Conservation (phyloP, 495 filamentous ascomycete genomes). For the Xylaria venustula region DNA sequence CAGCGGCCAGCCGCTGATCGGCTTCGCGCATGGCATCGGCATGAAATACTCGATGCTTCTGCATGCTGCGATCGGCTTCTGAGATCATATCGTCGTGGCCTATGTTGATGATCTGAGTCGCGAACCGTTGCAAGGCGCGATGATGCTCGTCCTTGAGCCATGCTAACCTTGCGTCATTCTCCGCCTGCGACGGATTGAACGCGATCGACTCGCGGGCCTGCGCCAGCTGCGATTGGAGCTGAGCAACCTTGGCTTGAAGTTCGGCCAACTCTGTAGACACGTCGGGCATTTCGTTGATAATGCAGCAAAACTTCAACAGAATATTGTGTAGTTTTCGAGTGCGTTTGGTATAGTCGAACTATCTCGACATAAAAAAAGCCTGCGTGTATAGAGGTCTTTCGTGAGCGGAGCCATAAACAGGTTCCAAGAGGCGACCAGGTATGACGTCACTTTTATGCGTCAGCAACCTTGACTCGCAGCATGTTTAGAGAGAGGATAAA, state of each 20-base stretch:
- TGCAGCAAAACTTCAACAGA: too few species aligned
- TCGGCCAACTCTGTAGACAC: neutral
- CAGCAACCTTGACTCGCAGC: too few species aligned
- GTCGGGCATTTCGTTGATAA: neutral
- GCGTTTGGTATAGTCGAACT: too few species aligned
- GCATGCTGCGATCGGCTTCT: conserved; percentile 5
- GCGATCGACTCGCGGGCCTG: neutral
- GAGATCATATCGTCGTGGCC: conserved; percentile 2
- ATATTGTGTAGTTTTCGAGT: too few species aligned
- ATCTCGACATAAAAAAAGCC: too few species aligned
- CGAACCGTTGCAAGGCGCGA: neutral
- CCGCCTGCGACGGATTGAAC: neutral
- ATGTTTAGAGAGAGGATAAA: too few species aligned
- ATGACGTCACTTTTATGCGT: too few species aligned
- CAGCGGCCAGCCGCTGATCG: neutral
- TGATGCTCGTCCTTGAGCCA: neutral
- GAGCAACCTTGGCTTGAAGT: neutral
- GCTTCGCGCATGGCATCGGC: conserved; percentile 6
- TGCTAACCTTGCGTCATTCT: neutral
- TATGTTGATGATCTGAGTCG: neutral
- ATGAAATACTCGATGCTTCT: conserved; percentile 4
- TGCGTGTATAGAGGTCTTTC: too few species aligned
- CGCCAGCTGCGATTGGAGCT: neutral
- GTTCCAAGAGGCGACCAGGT: too few species aligned
- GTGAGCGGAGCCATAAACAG: too few species aligned